Conservation (phyloP, 2,329 filamentous ascomycete species). For the Bipolaris oryzae region DNA sequence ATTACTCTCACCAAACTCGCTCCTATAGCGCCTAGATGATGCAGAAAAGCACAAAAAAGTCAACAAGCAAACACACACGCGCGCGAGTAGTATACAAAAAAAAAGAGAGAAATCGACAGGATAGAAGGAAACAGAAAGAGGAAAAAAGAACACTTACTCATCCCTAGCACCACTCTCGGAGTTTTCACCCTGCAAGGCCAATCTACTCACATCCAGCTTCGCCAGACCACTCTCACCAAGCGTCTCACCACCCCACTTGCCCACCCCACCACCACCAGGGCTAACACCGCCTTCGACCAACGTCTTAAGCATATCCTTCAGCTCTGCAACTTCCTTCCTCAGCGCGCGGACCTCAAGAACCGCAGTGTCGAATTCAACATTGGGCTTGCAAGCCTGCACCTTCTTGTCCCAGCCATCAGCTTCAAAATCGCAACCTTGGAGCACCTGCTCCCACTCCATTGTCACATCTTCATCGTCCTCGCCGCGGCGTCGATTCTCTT, state of each 20-base stretch:
- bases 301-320: conserved; percentile 50
- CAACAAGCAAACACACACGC: conserved; percentile 1
- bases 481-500: conserved; percentile 74
- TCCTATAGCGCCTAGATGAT: conserved; percentile 18
- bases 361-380: conserved; percentile 79
- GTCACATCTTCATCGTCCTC: conserved; percentile 88
- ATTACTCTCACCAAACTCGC: conserved; percentile 32
- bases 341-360: conserved; percentile 66
- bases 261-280: conserved; percentile 1
- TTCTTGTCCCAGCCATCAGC: conserved; percentile 83
- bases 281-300: conserved; percentile 23
- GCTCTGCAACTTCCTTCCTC: conserved; percentile 52
- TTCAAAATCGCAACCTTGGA: conserved; percentile 75
- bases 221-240: conserved; percentile 37
- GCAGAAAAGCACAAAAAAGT: conserved; percentile 1
- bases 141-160: conserved; percentile 23
- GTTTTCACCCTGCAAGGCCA: conserved; percentile 28
- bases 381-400: conserved; percentile 75
- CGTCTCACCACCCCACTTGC: conserved; percentile 39
- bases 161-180: conserved; percentile 32
- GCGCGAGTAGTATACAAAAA: no score
- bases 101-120: neutral
- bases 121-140: neutral
- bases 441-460: conserved; percentile 92
- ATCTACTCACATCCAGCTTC: conserved; percentile 21